These are phyloP conservation scores for Buxus sempervirens DNA, from an alignment of 164 flowering plant genomes.

Conservation along the genomic window DNA sequence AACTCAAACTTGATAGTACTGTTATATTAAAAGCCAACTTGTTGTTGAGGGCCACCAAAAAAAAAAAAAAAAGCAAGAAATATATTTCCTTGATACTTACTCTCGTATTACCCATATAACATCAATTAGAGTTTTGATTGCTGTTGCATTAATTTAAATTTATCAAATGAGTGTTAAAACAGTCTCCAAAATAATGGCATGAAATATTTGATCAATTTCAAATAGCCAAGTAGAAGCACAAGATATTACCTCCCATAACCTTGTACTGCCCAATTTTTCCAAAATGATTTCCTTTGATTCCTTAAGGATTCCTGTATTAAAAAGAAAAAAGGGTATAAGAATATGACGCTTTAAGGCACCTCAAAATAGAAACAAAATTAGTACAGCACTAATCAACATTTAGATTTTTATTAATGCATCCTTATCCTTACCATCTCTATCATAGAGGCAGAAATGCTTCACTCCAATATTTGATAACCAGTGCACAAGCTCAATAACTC, in stretches of 20 bases:
- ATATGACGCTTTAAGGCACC: background rate
- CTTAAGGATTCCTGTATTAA: slow-evolving; percentile 68
- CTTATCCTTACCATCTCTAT: slow-evolving; percentile 62
- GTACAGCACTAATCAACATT: background rate
- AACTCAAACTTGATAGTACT: too few relatives aligned
- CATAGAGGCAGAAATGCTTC: slow-evolving; percentile 70
- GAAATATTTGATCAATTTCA: too few relatives aligned
- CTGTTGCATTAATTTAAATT: too few relatives aligned
- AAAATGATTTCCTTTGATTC: slow-evolving; percentile 54
- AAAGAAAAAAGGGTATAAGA: background rate
- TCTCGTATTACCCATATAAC: too few relatives aligned
- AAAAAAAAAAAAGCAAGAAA: too few relatives aligned
- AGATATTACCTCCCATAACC: slow-evolving; percentile 37
- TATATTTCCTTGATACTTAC: too few relatives aligned
- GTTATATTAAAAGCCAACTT: too few relatives aligned
- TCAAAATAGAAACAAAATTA: background rate
- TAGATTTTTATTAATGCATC: background rate
- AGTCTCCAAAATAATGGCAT: background rate
- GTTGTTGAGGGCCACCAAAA: too few relatives aligned
- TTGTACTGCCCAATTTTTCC: slow-evolving; percentile 34
- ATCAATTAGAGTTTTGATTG: too few relatives aligned
- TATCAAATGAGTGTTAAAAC: too few relatives aligned
- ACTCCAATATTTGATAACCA: slow-evolving; percentile 70
- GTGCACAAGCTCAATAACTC: slow-evolving; percentile 54
- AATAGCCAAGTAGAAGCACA: background rate